A percentile compares a stretch with the other conserved stretches of the same genome.
These are phyloP conservation scores for Populus tomentosa DNA, from an alignment of 441 rosid genomes.

Conservation along the genomic window DNA sequence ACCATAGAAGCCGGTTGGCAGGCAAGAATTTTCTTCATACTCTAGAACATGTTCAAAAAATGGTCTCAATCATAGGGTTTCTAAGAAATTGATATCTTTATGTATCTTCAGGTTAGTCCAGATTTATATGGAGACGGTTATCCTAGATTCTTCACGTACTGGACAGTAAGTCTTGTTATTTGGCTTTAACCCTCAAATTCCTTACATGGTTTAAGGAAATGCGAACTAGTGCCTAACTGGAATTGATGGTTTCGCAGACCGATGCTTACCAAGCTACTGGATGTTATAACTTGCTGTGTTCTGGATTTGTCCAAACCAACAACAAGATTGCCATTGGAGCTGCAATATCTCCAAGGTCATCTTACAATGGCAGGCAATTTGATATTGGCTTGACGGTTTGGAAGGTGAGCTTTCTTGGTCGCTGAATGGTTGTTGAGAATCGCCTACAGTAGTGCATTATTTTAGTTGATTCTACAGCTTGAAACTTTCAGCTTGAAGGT, in stretches of 20 bases:
- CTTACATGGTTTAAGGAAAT: not conserved
- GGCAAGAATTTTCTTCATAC: constrained; percentile 31
- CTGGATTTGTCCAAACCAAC: constrained; percentile 94
- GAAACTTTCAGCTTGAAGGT: not conserved
- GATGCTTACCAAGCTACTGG: constrained; percentile 98
- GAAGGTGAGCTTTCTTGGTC: constrained; percentile 52
- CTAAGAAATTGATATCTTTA: not conserved
- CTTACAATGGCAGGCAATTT: constrained; percentile 72
- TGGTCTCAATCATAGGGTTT: not conserved
- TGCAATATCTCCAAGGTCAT: constrained; percentile 93
- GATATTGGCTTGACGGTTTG: constrained; percentile 83
- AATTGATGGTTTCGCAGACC: constrained; percentile 37
- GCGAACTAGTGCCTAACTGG: not conserved
- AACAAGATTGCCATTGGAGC: constrained; percentile 88
- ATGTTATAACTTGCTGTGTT: constrained; percentile 88
- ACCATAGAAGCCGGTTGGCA: constrained; percentile 99
- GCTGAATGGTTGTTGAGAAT: not conserved
- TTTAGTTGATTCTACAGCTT: not conserved
- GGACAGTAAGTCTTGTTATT: constrained; percentile 67
- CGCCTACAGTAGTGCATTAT: not conserved
- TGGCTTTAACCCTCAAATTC: not conserved
- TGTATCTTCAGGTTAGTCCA: constrained; percentile 70
- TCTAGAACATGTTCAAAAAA: not conserved
- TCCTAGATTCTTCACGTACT: constrained; percentile 94
- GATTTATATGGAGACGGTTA: constrained; percentile 88